Base-by-base conservation (phyloP, 495 filamentous ascomycete genomes). In the Bacidia rubella region DNA sequence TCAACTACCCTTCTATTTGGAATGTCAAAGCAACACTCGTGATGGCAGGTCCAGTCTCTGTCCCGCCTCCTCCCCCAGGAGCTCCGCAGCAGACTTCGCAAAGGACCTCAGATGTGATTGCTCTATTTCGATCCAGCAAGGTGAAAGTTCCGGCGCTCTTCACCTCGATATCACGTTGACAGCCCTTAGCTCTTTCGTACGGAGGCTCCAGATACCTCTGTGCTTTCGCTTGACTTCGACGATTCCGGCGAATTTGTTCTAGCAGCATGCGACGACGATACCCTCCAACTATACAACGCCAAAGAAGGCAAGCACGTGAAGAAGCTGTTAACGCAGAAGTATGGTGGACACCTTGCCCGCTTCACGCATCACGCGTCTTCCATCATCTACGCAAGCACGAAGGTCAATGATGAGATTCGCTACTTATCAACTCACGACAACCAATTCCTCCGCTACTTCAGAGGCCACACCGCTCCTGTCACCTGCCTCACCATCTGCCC, bases 341-440 rank as follows among this genome's bases (percentile, higher is more conserved):
- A 97, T 56, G 92, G 92, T 32, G 88, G 83, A 9, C 88, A 93
- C 58, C 79, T 95, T 27, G 92, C 92, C 3, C 82, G 88, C 60
- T 99, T 97, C 68, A 93, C 89, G 1, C 92, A 96, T 57, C 82
- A 88, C 55, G 78, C 82, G 51, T 83, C 81, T 10, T 84, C 83
- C 65, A 83, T 99, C 54, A 83, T 97, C 26, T 95, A 99, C 62
- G 87, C 93, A 38, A 92, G 86, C 63, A 97, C 92, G 2, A 95
- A 96, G 60, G 79, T 88, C 41, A 93, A 99, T 60, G 82, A 97
- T 65, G 85, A 85, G 1, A 82, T 99, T 38, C 79, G 92, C 53
- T 86, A 95, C 65, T 80, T 99, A 38, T 86, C 87, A 9, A 86
- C 90, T 4, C 93, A 97, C 64, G 90, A 96, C 60, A 95, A 95